phyloP scores from a whole-genome alignment of 2,329 filamentous ascomycete species.

The Ilyonectria destructans region DNA sequence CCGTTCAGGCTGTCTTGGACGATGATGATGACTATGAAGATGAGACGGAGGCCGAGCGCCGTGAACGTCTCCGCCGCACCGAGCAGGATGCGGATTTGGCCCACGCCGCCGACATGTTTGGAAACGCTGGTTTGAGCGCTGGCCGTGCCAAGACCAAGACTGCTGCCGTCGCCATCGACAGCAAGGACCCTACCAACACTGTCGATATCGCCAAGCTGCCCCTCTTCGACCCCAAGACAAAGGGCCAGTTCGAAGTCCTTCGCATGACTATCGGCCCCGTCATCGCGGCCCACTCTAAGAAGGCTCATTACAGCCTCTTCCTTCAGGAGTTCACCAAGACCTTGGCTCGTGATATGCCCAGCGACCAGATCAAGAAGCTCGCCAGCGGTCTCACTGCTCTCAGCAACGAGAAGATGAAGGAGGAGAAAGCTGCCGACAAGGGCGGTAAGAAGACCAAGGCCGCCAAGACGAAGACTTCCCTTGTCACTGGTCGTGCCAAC shows the following conservation, averaged over 20 bases:
- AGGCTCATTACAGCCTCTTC: slow-evolving; percentile 92
- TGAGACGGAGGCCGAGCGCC: slow-evolving; percentile 81
- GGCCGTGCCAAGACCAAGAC: slow-evolving; percentile 79
- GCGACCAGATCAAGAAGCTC: slow-evolving; percentile 97
- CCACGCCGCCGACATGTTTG: slow-evolving; percentile 94
- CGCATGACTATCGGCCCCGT: slow-evolving; percentile 86
- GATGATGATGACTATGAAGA: slow-evolving; percentile 75
- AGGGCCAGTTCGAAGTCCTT: slow-evolving; percentile 87
- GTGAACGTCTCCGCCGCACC: slow-evolving; percentile 81
- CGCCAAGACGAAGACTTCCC: slow-evolving; percentile 91
- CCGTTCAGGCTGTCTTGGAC: slow-evolving; percentile 66
- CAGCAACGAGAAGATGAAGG: slow-evolving; percentile 98
- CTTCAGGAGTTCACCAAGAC: slow-evolving; percentile 92
- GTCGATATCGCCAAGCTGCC: slow-evolving; percentile 86
- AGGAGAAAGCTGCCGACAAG: slow-evolving; percentile 96
- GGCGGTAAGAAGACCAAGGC: slow-evolving; percentile 97
- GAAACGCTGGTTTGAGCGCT: slow-evolving; percentile 77
- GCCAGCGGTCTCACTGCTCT: slow-evolving; percentile 89
- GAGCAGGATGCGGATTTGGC: slow-evolving; percentile 92
- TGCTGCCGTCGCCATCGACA: slow-evolving; percentile 78
- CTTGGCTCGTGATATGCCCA: slow-evolving; percentile 88
- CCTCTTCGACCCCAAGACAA: slow-evolving; percentile 91
- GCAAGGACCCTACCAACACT: slow-evolving; percentile 81
- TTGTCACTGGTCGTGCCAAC: slow-evolving; percentile 77
- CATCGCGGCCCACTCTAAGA: slow-evolving; percentile 82